These are phyloP conservation scores for Trichoderma pleuroti DNA, from an alignment of 2,329 filamentous ascomycete species.

Conservation along the genomic window DNA sequence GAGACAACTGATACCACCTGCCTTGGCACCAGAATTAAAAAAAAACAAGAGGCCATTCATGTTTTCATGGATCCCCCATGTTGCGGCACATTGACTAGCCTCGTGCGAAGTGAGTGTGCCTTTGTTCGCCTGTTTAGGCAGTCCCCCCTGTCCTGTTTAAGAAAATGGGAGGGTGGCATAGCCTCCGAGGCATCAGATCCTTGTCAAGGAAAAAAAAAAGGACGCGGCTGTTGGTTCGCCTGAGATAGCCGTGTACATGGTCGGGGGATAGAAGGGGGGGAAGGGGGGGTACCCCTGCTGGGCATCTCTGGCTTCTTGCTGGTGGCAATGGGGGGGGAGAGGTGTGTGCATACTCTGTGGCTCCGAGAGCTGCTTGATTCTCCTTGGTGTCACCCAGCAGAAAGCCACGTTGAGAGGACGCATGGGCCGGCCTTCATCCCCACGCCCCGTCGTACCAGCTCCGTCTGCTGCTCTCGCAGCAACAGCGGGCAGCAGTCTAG, in stretches of 20 bases:
- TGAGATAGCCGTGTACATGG: background rate
- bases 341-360: background rate
- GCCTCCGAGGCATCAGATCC: background rate
- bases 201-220: background rate
- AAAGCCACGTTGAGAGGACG: constrained; percentile 11
- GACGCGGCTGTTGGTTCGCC: constrained; percentile 16
- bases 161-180: background rate
- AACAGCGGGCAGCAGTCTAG: background rate
- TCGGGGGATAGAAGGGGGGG: background rate
- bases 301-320: background rate
- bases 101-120: constrained; percentile 3
- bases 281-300: background rate
- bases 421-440: constrained; percentile 12
- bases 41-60: background rate
- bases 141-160: constrained; percentile 4
- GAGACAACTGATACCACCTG: background rate
- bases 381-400: constrained; percentile 7
- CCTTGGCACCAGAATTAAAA: background rate
- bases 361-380: background rate
- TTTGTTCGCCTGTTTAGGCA: constrained; percentile 18
- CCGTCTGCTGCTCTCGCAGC: constrained; percentile 1
- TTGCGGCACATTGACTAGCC: background rate
- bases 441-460: background rate
- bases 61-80: background rate
- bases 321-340: background rate